These are phyloP conservation scores for Medicago lupulina DNA, from an alignment of 306 rosid species.

Conservation along the genomic window DNA sequence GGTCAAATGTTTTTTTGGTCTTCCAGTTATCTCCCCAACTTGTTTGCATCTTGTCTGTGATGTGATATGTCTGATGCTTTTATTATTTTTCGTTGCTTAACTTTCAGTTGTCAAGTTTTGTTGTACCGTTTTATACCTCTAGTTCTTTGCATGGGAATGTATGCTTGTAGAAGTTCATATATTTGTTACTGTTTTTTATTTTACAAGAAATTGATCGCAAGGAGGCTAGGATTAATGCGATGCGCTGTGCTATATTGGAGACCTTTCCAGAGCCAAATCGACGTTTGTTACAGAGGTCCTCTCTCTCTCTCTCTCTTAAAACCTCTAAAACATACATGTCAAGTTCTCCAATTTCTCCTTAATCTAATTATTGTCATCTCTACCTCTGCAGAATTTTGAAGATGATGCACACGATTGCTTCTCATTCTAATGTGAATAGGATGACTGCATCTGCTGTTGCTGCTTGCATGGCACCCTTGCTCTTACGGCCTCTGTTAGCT, in stretches of 20 bases:
- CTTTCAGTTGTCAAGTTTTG: background rate
- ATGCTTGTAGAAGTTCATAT: conserved; percentile 14
- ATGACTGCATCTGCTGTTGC: conserved; percentile 98
- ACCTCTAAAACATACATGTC: background rate
- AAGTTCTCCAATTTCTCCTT: background rate
- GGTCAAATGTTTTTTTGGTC: too few species aligned
- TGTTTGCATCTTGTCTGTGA: background rate
- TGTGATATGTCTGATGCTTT: background rate
- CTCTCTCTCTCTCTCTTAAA: conserved; percentile 5
- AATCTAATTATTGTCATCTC: background rate
- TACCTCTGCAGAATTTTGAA: conserved; percentile 74
- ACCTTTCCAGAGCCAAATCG: conserved; percentile 99
- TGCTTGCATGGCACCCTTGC: conserved; percentile 99
- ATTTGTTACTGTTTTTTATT: conserved; percentile 37
- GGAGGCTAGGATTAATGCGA: conserved; percentile 85
- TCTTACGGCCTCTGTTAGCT: conserved; percentile 90
- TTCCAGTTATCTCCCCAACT: background rate
- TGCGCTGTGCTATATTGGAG: conserved; percentile 86
- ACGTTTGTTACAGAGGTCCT: conserved; percentile 87
- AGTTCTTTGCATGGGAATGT: conserved; percentile 34
- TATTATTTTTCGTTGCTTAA: background rate
- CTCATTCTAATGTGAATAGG: conserved; percentile 85
- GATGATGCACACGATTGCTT: conserved; percentile 93
- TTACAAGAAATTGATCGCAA: conserved; percentile 85
- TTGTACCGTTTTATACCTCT: conserved; percentile 26